These are phyloP conservation scores for Ciborinia camelliae DNA, from an alignment of 2,329 filamentous ascomycete genomes.

Conservation along the genomic window DNA sequence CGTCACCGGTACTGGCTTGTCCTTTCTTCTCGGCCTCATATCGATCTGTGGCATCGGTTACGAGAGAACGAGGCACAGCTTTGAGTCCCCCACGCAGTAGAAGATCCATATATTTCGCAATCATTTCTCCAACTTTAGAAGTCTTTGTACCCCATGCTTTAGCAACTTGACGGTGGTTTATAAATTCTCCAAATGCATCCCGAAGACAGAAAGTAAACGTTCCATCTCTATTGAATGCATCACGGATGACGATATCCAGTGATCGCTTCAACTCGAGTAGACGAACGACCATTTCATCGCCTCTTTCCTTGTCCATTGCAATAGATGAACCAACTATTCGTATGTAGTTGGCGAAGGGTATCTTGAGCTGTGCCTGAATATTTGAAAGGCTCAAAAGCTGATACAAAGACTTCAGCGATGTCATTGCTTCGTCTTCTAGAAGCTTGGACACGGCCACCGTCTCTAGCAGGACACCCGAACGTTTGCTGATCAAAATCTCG, in stretches of 20 bases:
- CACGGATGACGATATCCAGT: slow-evolving; percentile 71
- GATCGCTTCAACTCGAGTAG: slow-evolving; percentile 77
- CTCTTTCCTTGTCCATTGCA: slow-evolving; percentile 73
- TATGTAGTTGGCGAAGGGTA: slow-evolving; percentile 78
- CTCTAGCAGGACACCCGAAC: slow-evolving; percentile 64
- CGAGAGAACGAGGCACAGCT: slow-evolving; percentile 67
- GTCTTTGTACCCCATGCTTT: slow-evolving; percentile 75
- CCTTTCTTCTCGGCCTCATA: slow-evolving; percentile 58
- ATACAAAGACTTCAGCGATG: slow-evolving; percentile 74
- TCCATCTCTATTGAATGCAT: slow-evolving; percentile 75
- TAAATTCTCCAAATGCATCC: slow-evolving; percentile 83
- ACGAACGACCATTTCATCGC: slow-evolving; percentile 81
- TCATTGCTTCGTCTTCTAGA: slow-evolving; percentile 65
- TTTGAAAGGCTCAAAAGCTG: slow-evolving; percentile 68
- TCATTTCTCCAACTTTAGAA: slow-evolving; percentile 96
- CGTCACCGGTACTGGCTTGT: slow-evolving; percentile 69
- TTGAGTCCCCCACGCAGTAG: slow-evolving; percentile 85
- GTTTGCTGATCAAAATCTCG: slow-evolving; percentile 64
- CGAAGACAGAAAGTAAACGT: slow-evolving; percentile 73
- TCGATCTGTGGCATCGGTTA: slow-evolving; percentile 58
- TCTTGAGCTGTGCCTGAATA: slow-evolving; percentile 66
- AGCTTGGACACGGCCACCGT: slow-evolving; percentile 67
- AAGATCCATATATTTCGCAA: slow-evolving; percentile 92
- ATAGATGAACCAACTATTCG: slow-evolving; percentile 70
- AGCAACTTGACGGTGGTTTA: slow-evolving; percentile 79